Evolutionary conservation across 2,329 filamentous ascomycete species (phyloP).

Genomic region (Aspergillus felis): DNA sequence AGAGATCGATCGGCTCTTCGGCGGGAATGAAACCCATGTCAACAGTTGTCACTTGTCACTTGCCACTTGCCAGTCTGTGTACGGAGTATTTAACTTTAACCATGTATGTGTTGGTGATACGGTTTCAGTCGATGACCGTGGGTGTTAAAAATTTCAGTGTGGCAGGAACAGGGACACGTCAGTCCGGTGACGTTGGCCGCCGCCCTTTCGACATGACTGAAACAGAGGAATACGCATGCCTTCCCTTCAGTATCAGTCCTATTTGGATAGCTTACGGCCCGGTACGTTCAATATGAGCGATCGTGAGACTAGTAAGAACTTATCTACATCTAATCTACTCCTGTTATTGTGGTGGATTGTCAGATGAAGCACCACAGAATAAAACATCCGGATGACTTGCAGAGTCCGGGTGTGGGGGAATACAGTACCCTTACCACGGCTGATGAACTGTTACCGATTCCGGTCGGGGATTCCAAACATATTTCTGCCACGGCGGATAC

Average conservation of each 20-base stretch:
- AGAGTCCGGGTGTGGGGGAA: neutral
- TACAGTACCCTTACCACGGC: neutral
- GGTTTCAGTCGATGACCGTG: neutral
- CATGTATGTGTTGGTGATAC: no score
- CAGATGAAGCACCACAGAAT: no score
- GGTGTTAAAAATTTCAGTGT: neutral
- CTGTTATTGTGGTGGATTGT: neutral
- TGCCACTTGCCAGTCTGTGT: neutral
- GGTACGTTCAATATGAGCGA: neutral
- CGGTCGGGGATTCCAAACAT: no score
- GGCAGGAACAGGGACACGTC: neutral
- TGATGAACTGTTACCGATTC: neutral
- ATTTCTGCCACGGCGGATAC: no score
- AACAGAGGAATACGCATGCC: neutral
- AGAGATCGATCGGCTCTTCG: conserved; percentile 36
- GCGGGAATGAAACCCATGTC: neutral
- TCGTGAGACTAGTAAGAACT: neutral
- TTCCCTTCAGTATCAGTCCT: neutral
- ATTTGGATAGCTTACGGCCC: neutral
- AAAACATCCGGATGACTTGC: no score
- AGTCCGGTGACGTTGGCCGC: neutral
- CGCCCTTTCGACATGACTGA: no score
- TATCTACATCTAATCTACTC: neutral
- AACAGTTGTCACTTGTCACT: neutral
- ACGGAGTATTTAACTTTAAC: neutral